Base-by-base conservation (phyloP, 2,329 filamentous ascomycete genomes). In the Cladosporium sphaerospermum region DNA sequence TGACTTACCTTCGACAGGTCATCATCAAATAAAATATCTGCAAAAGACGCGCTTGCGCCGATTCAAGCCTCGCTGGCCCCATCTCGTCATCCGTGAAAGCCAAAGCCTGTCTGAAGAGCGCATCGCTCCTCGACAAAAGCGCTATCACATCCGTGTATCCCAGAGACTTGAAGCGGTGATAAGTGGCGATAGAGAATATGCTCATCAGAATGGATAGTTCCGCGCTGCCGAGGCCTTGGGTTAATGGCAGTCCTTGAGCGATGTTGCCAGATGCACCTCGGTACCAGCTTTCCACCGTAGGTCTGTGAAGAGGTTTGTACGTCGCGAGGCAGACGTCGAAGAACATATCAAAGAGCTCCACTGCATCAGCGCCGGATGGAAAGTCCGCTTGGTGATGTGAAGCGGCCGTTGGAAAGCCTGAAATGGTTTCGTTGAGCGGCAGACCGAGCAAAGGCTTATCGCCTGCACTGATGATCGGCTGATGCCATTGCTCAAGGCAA, bases 311-410 rank as follows among this genome's bases (percentile, higher is more conserved):
- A 53, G 82, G 79, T 4, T 80, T 74, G 57, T 83, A 81, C 0
- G 80, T 83, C 0, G 80, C 78, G 16, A 81, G 78, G 6, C 78
- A 80, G 54, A 79, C 80, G 45, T 83, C 79, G 56, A 83, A 83
- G 52, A 83, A 83, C 7, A 79, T 68, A 5, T 72, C 69, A 4
- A 83, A 65, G 2, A 81, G 59, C 18, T 73, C 71, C 64, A 68
- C 47, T 36, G 73, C 68, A 42, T 73, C 36, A 13, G 34, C 11
- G 13, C 43, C 44, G 10, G 31, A 36, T 4, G 50, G 50, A 53
- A 4, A 72, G 70, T 52, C 81, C 52, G 42, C 14, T 9, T 28
- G 16, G 13, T 32, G 9, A 18, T 44, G 14, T 23, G 32, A 31
- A 9, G 37, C 16, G 23, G 11, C n/a, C 4, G 16, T 39, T 3